A percentile compares a stretch with the other conserved stretches of the same genome.
These are phyloP conservation scores for Lenwebbia sp. DNA, from an alignment of 345 rosid genomes.

Conservation along the genomic window DNA sequence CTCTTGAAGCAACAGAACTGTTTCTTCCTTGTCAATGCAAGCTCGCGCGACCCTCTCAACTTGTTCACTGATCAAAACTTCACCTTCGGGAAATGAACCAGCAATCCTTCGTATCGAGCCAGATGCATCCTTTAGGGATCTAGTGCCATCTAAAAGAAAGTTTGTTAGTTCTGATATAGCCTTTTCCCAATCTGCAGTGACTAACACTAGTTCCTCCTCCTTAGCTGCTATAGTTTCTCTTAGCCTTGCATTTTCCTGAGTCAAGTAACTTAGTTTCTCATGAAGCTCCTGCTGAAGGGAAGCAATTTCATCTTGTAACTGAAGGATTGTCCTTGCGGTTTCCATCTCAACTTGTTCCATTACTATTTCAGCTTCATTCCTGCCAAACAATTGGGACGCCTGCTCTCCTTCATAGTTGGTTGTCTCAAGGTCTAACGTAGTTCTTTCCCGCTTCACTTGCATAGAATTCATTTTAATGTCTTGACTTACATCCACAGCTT, in stretches of 20 bases:
- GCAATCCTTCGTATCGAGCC: slow-evolving; percentile 50
- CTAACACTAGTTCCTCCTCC: slow-evolving; percentile 44
- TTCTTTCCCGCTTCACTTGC: slow-evolving; percentile 41
- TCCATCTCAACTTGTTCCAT: slow-evolving; percentile 79
- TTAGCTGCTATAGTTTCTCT: slow-evolving; percentile 37
- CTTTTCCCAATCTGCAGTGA: slow-evolving; percentile 70
- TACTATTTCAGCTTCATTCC: slow-evolving; percentile 50
- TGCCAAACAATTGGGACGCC: slow-evolving; percentile 41
- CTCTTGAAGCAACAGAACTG: slow-evolving; percentile 54
- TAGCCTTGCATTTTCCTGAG: slow-evolving; percentile 43
- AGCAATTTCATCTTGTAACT: slow-evolving; percentile 68
- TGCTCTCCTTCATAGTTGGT: slow-evolving; percentile 43
- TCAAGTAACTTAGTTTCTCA: slow-evolving; percentile 31
- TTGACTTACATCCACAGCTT: slow-evolving; percentile 11
- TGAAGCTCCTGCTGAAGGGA: slow-evolving; percentile 55
- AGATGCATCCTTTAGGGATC: slow-evolving; percentile 76
- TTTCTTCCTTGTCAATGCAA: slow-evolving; percentile 78
- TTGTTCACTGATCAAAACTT: slow-evolving; percentile 45
- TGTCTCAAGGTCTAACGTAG: slow-evolving; percentile 47
- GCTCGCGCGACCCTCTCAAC: slow-evolving; percentile 66
- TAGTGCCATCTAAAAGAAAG: slow-evolving; percentile 79
- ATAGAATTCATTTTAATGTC: slow-evolving; percentile 17
- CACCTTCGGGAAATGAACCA: slow-evolving; percentile 59
- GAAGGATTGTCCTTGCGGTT: slow-evolving; percentile 66
- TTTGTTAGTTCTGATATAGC: slow-evolving; percentile 69